Evolutionary conservation across 345 rosid genomes (phyloP).

Genomic region (Hibiscus mutabilis): DNA sequence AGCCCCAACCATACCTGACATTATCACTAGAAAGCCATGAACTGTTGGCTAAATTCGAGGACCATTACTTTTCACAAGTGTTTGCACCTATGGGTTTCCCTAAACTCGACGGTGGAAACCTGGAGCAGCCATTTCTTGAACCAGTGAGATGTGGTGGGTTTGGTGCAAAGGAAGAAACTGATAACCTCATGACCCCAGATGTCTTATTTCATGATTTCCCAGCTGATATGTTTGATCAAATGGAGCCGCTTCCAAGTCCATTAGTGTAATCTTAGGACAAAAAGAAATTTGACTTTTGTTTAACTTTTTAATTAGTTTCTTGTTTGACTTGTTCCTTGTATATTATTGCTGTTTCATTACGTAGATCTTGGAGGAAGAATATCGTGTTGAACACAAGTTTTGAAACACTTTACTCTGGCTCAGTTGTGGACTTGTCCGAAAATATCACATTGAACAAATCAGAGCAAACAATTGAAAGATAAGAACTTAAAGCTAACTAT

Average conservation of each 20-base stretch:
- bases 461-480: too few relatives aligned
- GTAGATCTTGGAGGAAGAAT: too few relatives aligned
- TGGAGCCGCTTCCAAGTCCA: slow-evolving; percentile 49
- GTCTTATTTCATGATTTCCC: slow-evolving; percentile 76
- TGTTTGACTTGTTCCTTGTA: too few relatives aligned
- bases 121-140: slow-evolving; percentile 37
- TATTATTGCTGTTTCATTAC: too few relatives aligned
- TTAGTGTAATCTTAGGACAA: slow-evolving; percentile 10
- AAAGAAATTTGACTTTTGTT: too few relatives aligned
- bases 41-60: slow-evolving; percentile 43
- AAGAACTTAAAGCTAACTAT: too few relatives aligned
- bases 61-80: slow-evolving; percentile 29
- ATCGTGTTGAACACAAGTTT: too few relatives aligned
- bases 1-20: slow-evolving; percentile 29
- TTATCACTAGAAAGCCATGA: slow-evolving; percentile 53
- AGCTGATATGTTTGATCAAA: slow-evolving; percentile 56
- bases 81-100: background rate
- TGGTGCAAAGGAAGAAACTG: slow-evolving; percentile 19
- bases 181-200: slow-evolving; percentile 19
- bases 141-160: slow-evolving; percentile 17
- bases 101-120: slow-evolving; percentile 17
- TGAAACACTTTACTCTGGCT: too few relatives aligned
- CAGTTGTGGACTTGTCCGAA: too few relatives aligned
- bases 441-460: too few relatives aligned
- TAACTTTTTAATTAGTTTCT: too few relatives aligned